phyloP scores from a whole-genome alignment of 345 rosid genomes.

The Populus nigra region DNA sequence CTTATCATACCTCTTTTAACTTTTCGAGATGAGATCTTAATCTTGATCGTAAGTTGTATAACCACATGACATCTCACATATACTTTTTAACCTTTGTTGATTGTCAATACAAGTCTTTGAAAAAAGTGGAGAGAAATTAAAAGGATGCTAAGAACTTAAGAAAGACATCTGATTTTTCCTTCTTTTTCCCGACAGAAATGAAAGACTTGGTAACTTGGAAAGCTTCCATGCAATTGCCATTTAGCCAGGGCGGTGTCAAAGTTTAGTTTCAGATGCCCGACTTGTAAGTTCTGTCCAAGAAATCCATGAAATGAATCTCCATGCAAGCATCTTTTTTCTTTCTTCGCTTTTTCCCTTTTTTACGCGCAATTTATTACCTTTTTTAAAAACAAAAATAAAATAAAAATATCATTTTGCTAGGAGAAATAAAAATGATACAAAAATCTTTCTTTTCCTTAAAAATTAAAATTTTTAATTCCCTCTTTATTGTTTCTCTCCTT shows the following conservation, averaged over 20 bases:
- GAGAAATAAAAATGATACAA: too few species aligned
- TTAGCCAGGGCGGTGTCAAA: too few species aligned
- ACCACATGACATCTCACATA: accelerated
- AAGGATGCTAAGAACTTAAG: background rate
- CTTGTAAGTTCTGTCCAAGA: too few species aligned
- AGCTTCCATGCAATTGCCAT: background rate
- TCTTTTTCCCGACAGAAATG: background rate
- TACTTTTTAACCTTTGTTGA: background rate
- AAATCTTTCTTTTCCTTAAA: too few species aligned
- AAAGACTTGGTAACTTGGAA: background rate
- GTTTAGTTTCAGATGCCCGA: too few species aligned
- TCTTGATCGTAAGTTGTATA: accelerated
- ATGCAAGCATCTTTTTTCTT: background rate
- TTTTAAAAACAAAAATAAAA: too few species aligned
- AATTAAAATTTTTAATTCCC: too few species aligned
- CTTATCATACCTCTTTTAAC: accelerated
- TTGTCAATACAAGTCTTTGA: background rate
- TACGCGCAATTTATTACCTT: background rate
- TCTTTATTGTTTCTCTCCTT: too few species aligned
- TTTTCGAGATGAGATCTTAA: too few species aligned
- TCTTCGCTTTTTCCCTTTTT: too few species aligned
- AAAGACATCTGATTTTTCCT: background rate
- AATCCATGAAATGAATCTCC: background rate
- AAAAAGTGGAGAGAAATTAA: background rate
- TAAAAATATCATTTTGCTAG: too few species aligned